Percentiles rank a stretch among this genome's conserved stretches.
These are phyloP conservation scores for Russula sp. DNA, from an alignment of 768 basidiomycete genomes.

Conservation along the genomic window DNA sequence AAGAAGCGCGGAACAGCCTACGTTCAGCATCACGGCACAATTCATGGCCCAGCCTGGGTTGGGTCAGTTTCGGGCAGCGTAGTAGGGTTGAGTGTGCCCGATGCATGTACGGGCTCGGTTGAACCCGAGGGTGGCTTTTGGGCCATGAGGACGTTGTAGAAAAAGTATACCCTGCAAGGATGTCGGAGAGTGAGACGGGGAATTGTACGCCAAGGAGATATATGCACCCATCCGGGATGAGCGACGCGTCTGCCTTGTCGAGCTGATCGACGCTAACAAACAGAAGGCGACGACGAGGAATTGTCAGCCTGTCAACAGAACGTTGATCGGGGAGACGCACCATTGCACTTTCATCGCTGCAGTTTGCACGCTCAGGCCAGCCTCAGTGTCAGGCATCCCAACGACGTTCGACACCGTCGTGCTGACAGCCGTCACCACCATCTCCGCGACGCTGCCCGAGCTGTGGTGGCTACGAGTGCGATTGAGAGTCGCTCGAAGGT, in stretches of 20 bases:
- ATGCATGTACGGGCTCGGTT: slow-evolving; percentile 64
- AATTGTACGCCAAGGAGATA: slow-evolving; percentile 91
- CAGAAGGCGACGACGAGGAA: not conserved
- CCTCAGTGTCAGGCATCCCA: too few relatives aligned
- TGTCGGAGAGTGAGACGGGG: slow-evolving; percentile 80
- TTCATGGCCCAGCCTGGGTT: slow-evolving; percentile 54
- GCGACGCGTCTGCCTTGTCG: slow-evolving; percentile 89
- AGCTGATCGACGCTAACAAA: slow-evolving; percentile 88
- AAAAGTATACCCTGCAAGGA: slow-evolving; percentile 67
- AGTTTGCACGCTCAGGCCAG: too few relatives aligned
- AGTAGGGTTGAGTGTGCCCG: slow-evolving; percentile 65
- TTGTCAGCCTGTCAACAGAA: slow-evolving; percentile 1
- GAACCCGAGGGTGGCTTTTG: slow-evolving; percentile 63
- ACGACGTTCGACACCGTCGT: too few relatives aligned
- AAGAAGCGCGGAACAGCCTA: slow-evolving; percentile 58
- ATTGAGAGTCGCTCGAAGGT: too few relatives aligned
- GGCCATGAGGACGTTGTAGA: slow-evolving; percentile 68
- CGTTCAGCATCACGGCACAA: slow-evolving; percentile 78
- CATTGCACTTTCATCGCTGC: too few relatives aligned
- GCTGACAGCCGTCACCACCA: too few relatives aligned
- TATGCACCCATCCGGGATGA: slow-evolving; percentile 90
- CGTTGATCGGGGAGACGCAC: too few relatives aligned
- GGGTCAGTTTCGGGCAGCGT: slow-evolving; percentile 53
- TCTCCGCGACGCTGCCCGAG: too few relatives aligned
- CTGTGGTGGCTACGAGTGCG: too few relatives aligned